Conservation (phyloP, 2,329 filamentous ascomycete genomes). For the Penicillium digitatum region DNA sequence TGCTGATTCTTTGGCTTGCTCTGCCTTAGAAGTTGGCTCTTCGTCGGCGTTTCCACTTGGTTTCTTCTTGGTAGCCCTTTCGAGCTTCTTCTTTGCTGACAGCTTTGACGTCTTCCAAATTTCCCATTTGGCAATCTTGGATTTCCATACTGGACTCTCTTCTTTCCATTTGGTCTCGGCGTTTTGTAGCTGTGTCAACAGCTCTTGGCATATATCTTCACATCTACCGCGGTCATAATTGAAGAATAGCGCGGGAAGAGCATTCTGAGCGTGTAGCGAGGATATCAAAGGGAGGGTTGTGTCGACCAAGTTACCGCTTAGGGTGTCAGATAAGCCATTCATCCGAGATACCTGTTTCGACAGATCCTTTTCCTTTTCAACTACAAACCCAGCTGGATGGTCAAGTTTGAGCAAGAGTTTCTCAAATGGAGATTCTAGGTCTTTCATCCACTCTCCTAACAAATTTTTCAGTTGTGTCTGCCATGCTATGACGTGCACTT, state of each 20-base stretch:
- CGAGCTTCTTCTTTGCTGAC: slow-evolving; percentile 46
- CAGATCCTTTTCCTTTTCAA: background rate
- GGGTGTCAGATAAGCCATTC: background rate
- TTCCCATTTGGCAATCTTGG: slow-evolving; percentile 56
- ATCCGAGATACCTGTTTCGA: background rate
- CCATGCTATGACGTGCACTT: slow-evolving; percentile 65
- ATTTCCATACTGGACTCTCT: slow-evolving; percentile 56
- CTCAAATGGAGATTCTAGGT: slow-evolving; percentile 52
- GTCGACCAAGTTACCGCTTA: slow-evolving; percentile 31
- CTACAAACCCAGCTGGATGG: background rate
- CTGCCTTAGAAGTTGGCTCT: slow-evolving; percentile 50
- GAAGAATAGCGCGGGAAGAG: slow-evolving; percentile 71
- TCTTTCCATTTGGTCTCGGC: slow-evolving; percentile 48
- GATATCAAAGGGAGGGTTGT: slow-evolving; percentile 49
- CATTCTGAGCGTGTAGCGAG: slow-evolving; percentile 57
- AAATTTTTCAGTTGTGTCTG: slow-evolving; percentile 57
- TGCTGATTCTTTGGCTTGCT: slow-evolving; percentile 54
- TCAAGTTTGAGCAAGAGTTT: slow-evolving; percentile 49
- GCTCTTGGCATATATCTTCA: slow-evolving; percentile 53
- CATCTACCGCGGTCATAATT: slow-evolving; percentile 68
- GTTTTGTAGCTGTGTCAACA: slow-evolving; percentile 53
- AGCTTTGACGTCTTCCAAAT: slow-evolving; percentile 27
- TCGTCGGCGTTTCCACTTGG: slow-evolving; percentile 40
- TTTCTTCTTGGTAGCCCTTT: slow-evolving; percentile 37
- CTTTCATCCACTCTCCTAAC: slow-evolving; percentile 59